A percentile compares a stretch with the other conserved stretches of the same genome.
phyloP scores from a whole-genome alignment of 768 basidiomycete genomes.

The Boletus rubroflammeus region DNA sequence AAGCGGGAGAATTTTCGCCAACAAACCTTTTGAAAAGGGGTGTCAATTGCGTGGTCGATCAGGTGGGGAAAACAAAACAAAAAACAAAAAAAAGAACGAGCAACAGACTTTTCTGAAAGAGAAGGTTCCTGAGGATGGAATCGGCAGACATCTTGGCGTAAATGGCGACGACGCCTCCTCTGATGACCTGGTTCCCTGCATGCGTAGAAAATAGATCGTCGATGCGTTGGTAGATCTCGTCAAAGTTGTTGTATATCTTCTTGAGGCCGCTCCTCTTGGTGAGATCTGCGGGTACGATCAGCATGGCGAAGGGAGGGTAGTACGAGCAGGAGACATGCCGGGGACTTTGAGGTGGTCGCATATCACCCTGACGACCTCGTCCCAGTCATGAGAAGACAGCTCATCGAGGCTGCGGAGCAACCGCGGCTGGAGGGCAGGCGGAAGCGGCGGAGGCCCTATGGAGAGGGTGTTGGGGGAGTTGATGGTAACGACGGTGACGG shows the following conservation, averaged over 20 bases:
- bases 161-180: slow-evolving; percentile 57
- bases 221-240: slow-evolving; percentile 45
- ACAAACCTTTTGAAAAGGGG: slow-evolving; percentile 39
- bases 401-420: slow-evolving; percentile 17
- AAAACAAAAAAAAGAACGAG: background rate
- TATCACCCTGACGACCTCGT: slow-evolving; percentile 41
- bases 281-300: slow-evolving; percentile 42
- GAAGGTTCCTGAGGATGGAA: slow-evolving; percentile 54
- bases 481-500: slow-evolving; percentile 1
- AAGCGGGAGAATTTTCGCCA: slow-evolving; percentile 55
- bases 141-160: slow-evolving; percentile 64
- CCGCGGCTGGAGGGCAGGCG: slow-evolving; percentile 18
- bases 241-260: slow-evolving; percentile 58
- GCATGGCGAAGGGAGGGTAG: background rate
- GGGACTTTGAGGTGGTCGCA: slow-evolving; percentile 53
- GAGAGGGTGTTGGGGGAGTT: background rate
- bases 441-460: background rate
- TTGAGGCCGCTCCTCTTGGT: slow-evolving; percentile 56
- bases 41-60: background rate
- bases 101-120: slow-evolving; percentile 51
- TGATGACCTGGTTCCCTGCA: slow-evolving; percentile 42
- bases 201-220: slow-evolving; percentile 47
- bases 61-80: background rate
- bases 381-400: slow-evolving; percentile 44
- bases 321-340: slow-evolving; percentile 33